Evolutionary conservation across 2,329 filamentous ascomycete species (phyloP), one percentile per base, ranked within the genome.

Genomic region (Cladophialophora carrionii): DNA sequence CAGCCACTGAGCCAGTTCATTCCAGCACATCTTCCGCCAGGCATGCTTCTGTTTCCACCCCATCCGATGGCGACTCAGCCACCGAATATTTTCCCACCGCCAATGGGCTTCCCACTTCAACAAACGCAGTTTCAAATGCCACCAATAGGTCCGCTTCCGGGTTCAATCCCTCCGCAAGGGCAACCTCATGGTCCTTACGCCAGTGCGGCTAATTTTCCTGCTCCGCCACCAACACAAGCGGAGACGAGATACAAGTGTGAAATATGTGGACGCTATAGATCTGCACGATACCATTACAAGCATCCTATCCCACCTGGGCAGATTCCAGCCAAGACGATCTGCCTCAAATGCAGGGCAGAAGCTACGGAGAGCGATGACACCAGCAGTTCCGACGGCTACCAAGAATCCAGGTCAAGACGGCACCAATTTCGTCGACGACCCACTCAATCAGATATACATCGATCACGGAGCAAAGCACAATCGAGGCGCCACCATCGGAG

Each of bases 171-270:
- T 12, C 9, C 51, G n/a, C 53, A 31, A n/a, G 46, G 26, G 32
- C 57, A 64, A 43, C 52, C 17, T 6, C 58, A 61, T 43, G 54
- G 62, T 17, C 56, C 34, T 17, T 59, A 59, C 12, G 20, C 20
- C 7, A 29, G 14, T 22, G n/a, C 48, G 22, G 54, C 49, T n/a
- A 41, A 22, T 56, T 34, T 49, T 43, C 32, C n/a, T 10, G 51
- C 37, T 10, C 22, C 54, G 5, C 8, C 22, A 31, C 5, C 51
- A n/a, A 20, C 58, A 2, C 51, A 9, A 22, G 49, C 54, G 7
- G 69, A 68, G 17, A 49, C 64, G 62, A 70, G 65, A 62, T 69
- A 71, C 63, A 71, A 71, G 52, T 72, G 71, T 56, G 67, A 65
- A 9, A 63, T 69, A 26, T 72, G 71, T 49, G 70, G 71, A n/a